phyloP scores from a whole-genome alignment of 2,329 filamentous ascomycete species.

The Botryotinia convoluta region DNA sequence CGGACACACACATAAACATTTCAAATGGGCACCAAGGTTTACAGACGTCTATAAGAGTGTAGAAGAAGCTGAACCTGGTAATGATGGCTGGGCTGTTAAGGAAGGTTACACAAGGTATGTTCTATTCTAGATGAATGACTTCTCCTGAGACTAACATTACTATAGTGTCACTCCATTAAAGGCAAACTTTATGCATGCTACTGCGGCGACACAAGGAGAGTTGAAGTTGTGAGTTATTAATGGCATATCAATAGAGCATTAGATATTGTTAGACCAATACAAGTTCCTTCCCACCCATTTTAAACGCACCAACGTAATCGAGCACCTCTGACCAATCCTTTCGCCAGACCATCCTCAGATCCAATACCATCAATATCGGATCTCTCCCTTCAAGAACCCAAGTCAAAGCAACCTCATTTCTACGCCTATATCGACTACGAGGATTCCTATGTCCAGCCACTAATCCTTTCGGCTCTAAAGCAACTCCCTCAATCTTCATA shows the following conservation, averaged over 20 bases:
- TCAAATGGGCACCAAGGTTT: slow-evolving; percentile 91
- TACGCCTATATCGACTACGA: slow-evolving; percentile 81
- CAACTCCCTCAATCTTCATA: slow-evolving; percentile 55
- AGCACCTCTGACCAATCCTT: slow-evolving; percentile 19
- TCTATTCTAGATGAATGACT: slow-evolving; percentile 8
- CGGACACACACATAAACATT: slow-evolving; percentile 74
- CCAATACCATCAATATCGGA: slow-evolving; percentile 23
- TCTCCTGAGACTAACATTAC: slow-evolving; percentile 23
- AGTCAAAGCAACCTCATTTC: slow-evolving; percentile 43
- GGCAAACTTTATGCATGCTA: slow-evolving; percentile 85
- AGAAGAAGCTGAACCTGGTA: slow-evolving; percentile 73
- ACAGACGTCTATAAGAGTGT: slow-evolving; percentile 84
- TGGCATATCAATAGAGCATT: slow-evolving; percentile 37
- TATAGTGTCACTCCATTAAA: slow-evolving; percentile 81
- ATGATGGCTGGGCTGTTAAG: slow-evolving; percentile 90
- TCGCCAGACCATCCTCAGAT: slow-evolving; percentile 23
- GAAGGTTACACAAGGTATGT: slow-evolving; percentile 80
- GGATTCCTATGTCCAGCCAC: slow-evolving; percentile 83
- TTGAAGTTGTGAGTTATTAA: slow-evolving; percentile 71
- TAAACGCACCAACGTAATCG: slow-evolving; percentile 1
- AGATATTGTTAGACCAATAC: slow-evolving; percentile 39
- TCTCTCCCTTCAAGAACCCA: slow-evolving; percentile 28
- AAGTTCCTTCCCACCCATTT: slow-evolving; percentile 21
- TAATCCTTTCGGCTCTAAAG: slow-evolving; percentile 72
- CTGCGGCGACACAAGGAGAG: slow-evolving; percentile 64